Evolutionary conservation across 331 rosid genomes (phyloP).

Genomic region (Rhamnella rubrinervis): DNA sequence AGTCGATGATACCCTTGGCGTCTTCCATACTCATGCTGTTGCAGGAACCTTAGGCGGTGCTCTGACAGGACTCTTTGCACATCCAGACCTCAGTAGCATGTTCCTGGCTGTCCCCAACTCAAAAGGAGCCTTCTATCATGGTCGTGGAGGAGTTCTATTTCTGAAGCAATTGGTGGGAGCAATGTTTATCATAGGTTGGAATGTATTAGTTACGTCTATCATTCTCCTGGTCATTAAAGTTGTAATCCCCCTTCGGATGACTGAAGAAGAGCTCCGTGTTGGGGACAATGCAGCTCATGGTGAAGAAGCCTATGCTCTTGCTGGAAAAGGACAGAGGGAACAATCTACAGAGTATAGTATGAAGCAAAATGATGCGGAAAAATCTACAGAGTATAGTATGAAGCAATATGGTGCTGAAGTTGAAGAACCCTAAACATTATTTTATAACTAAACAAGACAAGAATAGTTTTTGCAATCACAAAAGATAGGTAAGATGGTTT

Average conservation of each 20-base stretch:
- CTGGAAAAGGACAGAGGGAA: constrained; percentile 16
- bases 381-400: too few relatives aligned
- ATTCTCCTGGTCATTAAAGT: constrained; percentile 9
- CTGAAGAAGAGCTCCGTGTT: not conserved
- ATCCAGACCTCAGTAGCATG: constrained; percentile 19
- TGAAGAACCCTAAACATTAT: not conserved
- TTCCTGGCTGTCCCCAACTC: not conserved
- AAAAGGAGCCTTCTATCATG: constrained; percentile 12
- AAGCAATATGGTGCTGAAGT: too few relatives aligned
- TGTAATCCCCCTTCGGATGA: constrained; percentile 8
- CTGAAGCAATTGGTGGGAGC: constrained; percentile 17
- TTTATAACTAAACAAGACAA: not conserved
- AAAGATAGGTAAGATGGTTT: not conserved
- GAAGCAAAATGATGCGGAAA: too few relatives aligned
- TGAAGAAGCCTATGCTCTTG: constrained; percentile 19
- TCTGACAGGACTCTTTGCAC: constrained; percentile 23
- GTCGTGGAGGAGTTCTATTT: constrained; percentile 9
- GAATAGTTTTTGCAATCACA: not conserved
- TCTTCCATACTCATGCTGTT: constrained; percentile 11
- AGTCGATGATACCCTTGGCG: constrained; percentile 20
- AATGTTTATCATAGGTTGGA: constrained; percentile 15
- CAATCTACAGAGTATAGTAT: not conserved
- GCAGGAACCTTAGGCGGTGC: constrained; percentile 18
- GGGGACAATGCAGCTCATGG: constrained; percentile 23
- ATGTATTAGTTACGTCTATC: constrained; percentile 11